Conservation (phyloP, 2,329 filamentous ascomycete species). For the Pseudopyrenochaeta lycopersici region DNA sequence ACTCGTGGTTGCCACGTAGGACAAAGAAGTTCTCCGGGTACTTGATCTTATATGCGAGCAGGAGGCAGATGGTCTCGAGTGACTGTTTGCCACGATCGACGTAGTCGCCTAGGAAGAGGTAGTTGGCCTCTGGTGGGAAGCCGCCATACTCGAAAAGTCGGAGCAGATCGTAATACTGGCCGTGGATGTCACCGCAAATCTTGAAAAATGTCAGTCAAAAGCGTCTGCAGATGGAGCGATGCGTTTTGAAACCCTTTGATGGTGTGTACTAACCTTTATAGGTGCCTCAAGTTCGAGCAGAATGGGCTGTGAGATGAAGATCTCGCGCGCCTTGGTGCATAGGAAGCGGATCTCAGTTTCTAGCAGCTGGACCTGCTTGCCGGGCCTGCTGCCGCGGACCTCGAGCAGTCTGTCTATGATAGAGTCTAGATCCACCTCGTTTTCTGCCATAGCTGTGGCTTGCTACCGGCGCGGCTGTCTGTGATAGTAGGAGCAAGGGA, state of each 20-base stretch:
- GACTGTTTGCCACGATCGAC: constrained; percentile 99
- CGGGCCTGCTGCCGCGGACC: constrained; percentile 95
- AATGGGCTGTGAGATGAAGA: constrained; percentile 99
- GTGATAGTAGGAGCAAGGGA: constrained; percentile 41
- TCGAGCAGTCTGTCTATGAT: constrained; percentile 99
- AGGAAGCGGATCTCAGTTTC: constrained; percentile 96
- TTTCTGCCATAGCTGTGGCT: constrained; percentile 72
- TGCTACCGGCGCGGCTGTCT: constrained; percentile 39
- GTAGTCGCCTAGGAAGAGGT: constrained; percentile 98
- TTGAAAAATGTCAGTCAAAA: constrained; percentile 53
- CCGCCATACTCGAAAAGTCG: constrained; percentile 98
- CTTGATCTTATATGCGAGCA: constrained; percentile 99
- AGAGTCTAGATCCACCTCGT: constrained; percentile 97
- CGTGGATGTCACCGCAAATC: constrained; percentile 99
- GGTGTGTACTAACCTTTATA: constrained; percentile 80
- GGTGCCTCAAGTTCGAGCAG: constrained; percentile 96
- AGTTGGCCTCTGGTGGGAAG: constrained; percentile 98
- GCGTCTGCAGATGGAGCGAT: constrained; percentile 2
- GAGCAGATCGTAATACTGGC: constrained; percentile 97
- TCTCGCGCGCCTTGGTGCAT: constrained; percentile 98
- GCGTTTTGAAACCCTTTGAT: constrained; percentile 5
- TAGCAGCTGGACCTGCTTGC: constrained; percentile 97
- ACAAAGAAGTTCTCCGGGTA: constrained; percentile 98
- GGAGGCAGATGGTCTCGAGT: constrained; percentile 95
- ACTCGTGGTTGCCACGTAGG: constrained; percentile 95